Base-by-base conservation (phyloP, 805 yeast genomes). In the Yarrowia keelungensis region DNA sequence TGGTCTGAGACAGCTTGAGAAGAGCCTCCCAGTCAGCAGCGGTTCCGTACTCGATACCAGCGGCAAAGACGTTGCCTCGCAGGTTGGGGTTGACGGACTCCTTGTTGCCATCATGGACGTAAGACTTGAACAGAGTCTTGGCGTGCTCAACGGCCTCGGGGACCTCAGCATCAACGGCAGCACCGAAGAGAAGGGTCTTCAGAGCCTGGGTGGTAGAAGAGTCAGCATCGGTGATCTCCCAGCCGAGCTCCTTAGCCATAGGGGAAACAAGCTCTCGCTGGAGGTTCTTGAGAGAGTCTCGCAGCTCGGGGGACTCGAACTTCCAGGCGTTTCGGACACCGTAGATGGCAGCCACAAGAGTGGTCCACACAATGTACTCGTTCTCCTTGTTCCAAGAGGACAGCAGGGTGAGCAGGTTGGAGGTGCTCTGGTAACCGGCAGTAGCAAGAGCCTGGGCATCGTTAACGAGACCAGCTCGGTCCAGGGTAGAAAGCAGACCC, bases 41-140 rank as follows among this genome's bases (percentile, higher is more conserved):
- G 69, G 86, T 86, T 72, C 96, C 96, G 61, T 78, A 76, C 76
- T 83, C 83, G 64, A 93, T 91, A 70, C 85, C 91, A n/a, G 87
- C 79, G 67, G 77, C 79, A 79, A 89, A 91, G 19, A 91, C 86
- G 15, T 89, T 75, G 5, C 83, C 84, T 78, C 90, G 86, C 73
- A 91, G 79, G 80, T 90, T 87, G 69, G 97, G 91, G 77, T 91
- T 86, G 71, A 92, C 82, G 42, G 91, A 91, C 39, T 82, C 79
- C 72, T 83, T 83, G 76, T 89, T 90, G 71, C 95, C 95, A 12
- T 81, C 79, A 51, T 50, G 61, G 62, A 83, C 79, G 74, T 81
- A 89, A 50, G 81, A 80, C 8, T 79, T 81, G 77, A 89, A 90
- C 74, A 84, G 79, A 16, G 70, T 74, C 67, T 77, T 72, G 19